Evolutionary conservation across 2,329 filamentous ascomycete species (phyloP), one percentile per base, ranked within the genome.

Genomic region (Ophiosphaerella herpotricha): DNA sequence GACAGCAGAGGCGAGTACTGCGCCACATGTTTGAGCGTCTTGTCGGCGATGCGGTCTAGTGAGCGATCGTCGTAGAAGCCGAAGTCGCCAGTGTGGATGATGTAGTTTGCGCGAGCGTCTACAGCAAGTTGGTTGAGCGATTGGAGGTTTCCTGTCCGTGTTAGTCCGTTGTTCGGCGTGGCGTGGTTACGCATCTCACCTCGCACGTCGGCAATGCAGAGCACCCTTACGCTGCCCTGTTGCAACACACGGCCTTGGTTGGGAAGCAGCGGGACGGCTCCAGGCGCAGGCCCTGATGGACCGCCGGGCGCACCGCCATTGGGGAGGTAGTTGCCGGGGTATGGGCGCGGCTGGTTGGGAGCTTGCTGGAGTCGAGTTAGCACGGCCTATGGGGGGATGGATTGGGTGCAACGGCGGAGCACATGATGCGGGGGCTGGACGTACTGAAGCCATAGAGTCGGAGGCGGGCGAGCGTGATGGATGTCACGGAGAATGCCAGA

Each of bases 61-160:
- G 94, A 99, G 46, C 88, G 90, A 67, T 96, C 89, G 75, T 99
- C 94, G 79, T 99, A 99, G 79, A 99, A 99, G 57, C 94, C 94
- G 73, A 99, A 99, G 75, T 99, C 94, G 75, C 94, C 94, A 16
- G 94, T 99, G 77, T 99, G 94, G 69, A 99, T 91, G 75, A 99
- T 96, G 78, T 97, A 91, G 77, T 97, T 91, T 66, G 94, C 94
- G 72, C 89, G 89, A 56, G 94, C 93, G 72, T 94, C 89, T 76
- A 90, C 95, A 59, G 94, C 94, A 55, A 99, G 87, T 55, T 97
- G 92, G 78, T 99, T 99, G 68, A 99, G 81, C 61, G 94, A 97
- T 77, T 88, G 86, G 63, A 99, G 81, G 75, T 97, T 97, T 76
- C 94, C 94, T 99, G 63, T n/a, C 46, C 36, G 12, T 5, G 46